A percentile compares a stretch with the other conserved stretches of the same genome.
These are phyloP conservation scores for Syzygium grande DNA, from an alignment of 345 rosid genomes.

Conservation along the genomic window DNA sequence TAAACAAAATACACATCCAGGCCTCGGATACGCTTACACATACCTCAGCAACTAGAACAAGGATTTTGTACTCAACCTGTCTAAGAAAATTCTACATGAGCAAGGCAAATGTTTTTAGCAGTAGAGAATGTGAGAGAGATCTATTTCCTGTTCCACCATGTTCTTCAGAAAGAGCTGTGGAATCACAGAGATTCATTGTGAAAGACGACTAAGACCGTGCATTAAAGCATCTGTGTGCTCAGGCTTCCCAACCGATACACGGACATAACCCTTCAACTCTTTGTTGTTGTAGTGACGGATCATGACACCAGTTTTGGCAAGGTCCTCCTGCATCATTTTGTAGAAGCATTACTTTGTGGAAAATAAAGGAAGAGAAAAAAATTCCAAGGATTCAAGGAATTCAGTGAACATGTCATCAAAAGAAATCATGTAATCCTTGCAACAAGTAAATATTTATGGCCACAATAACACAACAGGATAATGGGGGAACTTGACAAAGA, in stretches of 20 bases:
- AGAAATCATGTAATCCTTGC: not conserved
- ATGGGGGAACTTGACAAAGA: not conserved
- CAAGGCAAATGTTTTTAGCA: not conserved
- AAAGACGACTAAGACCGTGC: conserved; percentile 38
- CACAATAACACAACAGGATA: not conserved
- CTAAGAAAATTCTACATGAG: not conserved
- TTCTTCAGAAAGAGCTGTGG: not conserved
- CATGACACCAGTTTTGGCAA: conserved; percentile 83
- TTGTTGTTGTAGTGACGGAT: conserved; percentile 82
- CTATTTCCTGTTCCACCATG: not conserved
- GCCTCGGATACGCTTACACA: not conserved
- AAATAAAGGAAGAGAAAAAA: not conserved
- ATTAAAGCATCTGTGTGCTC: conserved; percentile 71
- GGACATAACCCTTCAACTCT: conserved; percentile 70
- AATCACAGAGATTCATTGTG: conserved; percentile 8
- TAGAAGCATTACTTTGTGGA: not conserved
- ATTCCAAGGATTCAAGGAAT: not conserved
- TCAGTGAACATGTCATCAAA: not conserved
- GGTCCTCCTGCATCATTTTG: conserved; percentile 56
- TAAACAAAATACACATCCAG: not conserved
- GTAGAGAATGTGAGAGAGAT: not conserved
- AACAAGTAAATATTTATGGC: not conserved
- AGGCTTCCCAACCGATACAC: conserved; percentile 80
- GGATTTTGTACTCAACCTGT: not conserved
- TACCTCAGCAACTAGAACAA: not conserved